Evolutionary conservation across 2,329 filamentous ascomycete genomes (phyloP), one percentile per base, ranked within the genome.

Genomic region (Purpureocillium lavendulum): DNA sequence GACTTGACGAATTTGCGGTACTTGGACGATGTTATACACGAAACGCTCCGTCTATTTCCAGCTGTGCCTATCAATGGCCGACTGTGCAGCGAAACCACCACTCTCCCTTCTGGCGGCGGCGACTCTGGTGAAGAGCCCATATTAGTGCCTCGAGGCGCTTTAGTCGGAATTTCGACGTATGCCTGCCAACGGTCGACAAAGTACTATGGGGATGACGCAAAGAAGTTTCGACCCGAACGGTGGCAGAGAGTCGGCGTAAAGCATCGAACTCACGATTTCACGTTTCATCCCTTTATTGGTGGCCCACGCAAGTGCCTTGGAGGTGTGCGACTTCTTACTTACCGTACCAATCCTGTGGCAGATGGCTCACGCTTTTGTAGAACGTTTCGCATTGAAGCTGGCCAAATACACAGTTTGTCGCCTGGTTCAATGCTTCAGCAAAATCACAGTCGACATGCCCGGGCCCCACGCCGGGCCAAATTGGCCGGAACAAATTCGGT

Each of bases 361-460:
- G 17, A 40, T 35, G 13, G 10, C 37, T 43, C 26, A 43, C 18
- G 7, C 33, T 6, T 36, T n/a, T 33, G 10, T 32, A 40, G 42
- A 44, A 36, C 42, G 35, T 21, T 40, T 44, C 30, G 38, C 39
- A 17, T 32, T 41, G 13, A 44, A 41, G 15, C 15, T 44, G 10
- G 38, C 38, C 31, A 44, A 43, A 33, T 44, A 44, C 29, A 41
- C 42, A 11, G 5, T 41, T 16, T 44, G 42, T 29, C 42, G 42
- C 14, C 16, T 44, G 12, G 13, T 44, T 15, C 42, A 44, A 33
- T 41, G 24, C 24, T 38, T 36, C 2, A 41, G 35, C 18, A 35
- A 24, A n/a, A 44, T 44, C 11, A 40, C 35, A 4, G 29, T 34
- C 17, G 36, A 36, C n/a, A 31, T 29, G 17, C 17, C 24, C 13